A percentile compares a stretch with the other conserved stretches of the same genome.
These are phyloP conservation scores for Apiotrichum porosum DNA, from an alignment of 1,284 basidiomycete species.

Conservation along the genomic window DNA sequence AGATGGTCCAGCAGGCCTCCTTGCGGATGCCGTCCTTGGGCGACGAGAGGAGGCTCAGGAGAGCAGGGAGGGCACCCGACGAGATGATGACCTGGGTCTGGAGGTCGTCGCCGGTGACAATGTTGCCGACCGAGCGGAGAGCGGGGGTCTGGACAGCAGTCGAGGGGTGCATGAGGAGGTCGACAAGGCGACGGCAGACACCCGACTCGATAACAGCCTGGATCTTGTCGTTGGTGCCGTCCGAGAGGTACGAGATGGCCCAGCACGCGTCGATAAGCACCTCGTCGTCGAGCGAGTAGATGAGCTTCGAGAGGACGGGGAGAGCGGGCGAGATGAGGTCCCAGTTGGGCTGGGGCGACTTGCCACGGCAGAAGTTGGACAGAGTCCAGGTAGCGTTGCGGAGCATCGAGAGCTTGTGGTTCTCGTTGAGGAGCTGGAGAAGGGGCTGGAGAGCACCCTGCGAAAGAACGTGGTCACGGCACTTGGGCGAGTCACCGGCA, in stretches of 20 bases:
- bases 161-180: slow-evolving; percentile 93
- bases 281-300: slow-evolving; percentile 98
- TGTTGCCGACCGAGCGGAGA: slow-evolving; percentile 95
- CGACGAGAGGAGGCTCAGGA: slow-evolving; percentile 85
- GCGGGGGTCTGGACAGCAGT: slow-evolving; percentile 99
- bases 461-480: slow-evolving; percentile 73
- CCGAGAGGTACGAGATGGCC: slow-evolving; percentile 99
- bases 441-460: slow-evolving; percentile 55
- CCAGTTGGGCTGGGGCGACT: slow-evolving; percentile 94
- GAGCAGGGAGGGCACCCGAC: slow-evolving; percentile 87
- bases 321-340: slow-evolving; percentile 91
- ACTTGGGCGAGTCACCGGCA: slow-evolving; percentile 89
- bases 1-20: slow-evolving; percentile 99
- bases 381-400: slow-evolving; percentile 97
- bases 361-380: slow-evolving; percentile 96
- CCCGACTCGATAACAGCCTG: slow-evolving; percentile 99
- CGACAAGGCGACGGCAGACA: slow-evolving; percentile 94
- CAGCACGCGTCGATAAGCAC: slow-evolving; percentile 99
- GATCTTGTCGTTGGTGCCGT: slow-evolving; percentile 99
- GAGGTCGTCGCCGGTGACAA: slow-evolving; percentile 96
- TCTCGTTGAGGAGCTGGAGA: slow-evolving; percentile 53
- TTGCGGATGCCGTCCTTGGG: slow-evolving; percentile 85
- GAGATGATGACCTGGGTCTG: slow-evolving; percentile 98
- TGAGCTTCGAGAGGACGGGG: slow-evolving; percentile 92
- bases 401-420: slow-evolving; percentile 94